These are phyloP conservation scores for Penicillium flavigenum DNA, from an alignment of 495 filamentous ascomycete genomes.

Conservation along the genomic window DNA sequence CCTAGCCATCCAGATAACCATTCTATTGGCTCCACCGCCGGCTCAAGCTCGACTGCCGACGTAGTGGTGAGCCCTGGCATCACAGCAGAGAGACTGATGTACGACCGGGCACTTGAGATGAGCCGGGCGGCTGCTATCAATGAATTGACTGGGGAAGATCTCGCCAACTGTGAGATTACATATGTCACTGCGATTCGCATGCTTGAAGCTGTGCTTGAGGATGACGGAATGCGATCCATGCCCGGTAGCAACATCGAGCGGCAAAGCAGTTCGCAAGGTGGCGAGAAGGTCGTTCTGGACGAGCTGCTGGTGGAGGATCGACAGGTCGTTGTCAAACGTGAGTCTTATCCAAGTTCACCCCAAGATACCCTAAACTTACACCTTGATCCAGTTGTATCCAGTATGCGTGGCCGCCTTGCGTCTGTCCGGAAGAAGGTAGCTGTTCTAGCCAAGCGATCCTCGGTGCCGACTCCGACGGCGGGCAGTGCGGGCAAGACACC, in stretches of 20 bases:
- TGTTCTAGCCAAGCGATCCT: constrained; percentile 51
- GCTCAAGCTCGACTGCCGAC: constrained; percentile 57
- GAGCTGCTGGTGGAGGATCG: constrained; percentile 72
- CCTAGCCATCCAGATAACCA: constrained; percentile 82
- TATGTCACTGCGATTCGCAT: constrained; percentile 90
- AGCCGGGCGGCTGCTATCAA: constrained; percentile 90
- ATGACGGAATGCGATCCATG: constrained; percentile 57
- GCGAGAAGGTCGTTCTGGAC: constrained; percentile 48
- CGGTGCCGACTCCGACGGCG: constrained; percentile 37
- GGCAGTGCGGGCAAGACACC: constrained; percentile 31
- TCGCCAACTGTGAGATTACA: constrained; percentile 84
- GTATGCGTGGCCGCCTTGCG: constrained; percentile 56
- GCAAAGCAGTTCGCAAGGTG: constrained; percentile 19
- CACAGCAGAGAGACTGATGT: constrained; percentile 96
- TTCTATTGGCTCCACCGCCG: constrained; percentile 46
- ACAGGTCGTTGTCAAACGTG: constrained; percentile 68
- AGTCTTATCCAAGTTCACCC: constrained; percentile 28
- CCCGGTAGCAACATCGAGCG: constrained; percentile 35
- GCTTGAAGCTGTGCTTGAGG: constrained; percentile 90
- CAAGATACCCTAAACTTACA: constrained; percentile 25
- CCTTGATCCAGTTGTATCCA: constrained; percentile 51
- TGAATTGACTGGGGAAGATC: constrained; percentile 88
- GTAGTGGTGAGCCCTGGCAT: constrained; percentile 71
- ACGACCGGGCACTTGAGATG: constrained; percentile 96
- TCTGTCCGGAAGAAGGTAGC: constrained; percentile 59